These are phyloP conservation scores for Fusarium sp. DNA, from an alignment of 2,329 filamentous ascomycete species.

Conservation along the genomic window DNA sequence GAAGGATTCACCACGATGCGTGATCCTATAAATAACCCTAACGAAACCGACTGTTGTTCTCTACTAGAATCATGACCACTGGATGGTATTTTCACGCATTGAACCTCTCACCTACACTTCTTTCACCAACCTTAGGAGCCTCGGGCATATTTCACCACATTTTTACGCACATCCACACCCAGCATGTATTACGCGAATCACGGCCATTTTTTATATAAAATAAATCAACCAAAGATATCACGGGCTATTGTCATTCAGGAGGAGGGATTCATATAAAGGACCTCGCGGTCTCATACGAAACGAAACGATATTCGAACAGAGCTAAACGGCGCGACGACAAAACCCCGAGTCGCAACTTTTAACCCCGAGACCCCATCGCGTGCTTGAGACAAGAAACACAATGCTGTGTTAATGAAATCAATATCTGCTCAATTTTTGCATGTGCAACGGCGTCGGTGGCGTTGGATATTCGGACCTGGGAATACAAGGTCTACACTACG, in stretches of 20 bases:
- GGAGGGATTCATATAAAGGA: slow-evolving; percentile 27
- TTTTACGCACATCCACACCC: slow-evolving; percentile 20
- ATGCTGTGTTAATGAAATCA: slow-evolving; percentile 1
- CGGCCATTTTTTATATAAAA: slow-evolving; percentile 21
- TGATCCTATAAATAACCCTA: slow-evolving; percentile 56
- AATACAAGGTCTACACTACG: slow-evolving; percentile 33
- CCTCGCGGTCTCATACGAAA: slow-evolving; percentile 42
- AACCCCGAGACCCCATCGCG: slow-evolving; percentile 5
- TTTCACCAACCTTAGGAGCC: slow-evolving; percentile 4
- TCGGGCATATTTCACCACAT: slow-evolving; percentile 4
- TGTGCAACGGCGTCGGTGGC: slow-evolving; percentile 42
- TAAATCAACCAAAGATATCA: slow-evolving; percentile 28
- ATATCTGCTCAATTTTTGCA: slow-evolving; percentile 26
- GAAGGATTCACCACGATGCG: slow-evolving; percentile 57
- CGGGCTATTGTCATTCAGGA: slow-evolving; percentile 4
- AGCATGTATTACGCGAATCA: slow-evolving; percentile 27
- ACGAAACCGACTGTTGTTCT: slow-evolving; percentile 1
- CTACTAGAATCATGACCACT: slow-evolving; percentile 24
- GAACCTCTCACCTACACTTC: slow-evolving; percentile 13
- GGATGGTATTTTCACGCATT: slow-evolving; percentile 33
- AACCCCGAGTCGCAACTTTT: slow-evolving; percentile 9
- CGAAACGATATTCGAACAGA: slow-evolving; percentile 28
- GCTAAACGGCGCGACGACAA: slow-evolving; percentile 14
- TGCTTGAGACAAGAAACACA: slow-evolving; percentile 7
- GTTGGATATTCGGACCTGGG: slow-evolving; percentile 39